These are phyloP conservation scores for Alnus glutinosa DNA, from an alignment of 306 rosid species.

Conservation along the genomic window DNA sequence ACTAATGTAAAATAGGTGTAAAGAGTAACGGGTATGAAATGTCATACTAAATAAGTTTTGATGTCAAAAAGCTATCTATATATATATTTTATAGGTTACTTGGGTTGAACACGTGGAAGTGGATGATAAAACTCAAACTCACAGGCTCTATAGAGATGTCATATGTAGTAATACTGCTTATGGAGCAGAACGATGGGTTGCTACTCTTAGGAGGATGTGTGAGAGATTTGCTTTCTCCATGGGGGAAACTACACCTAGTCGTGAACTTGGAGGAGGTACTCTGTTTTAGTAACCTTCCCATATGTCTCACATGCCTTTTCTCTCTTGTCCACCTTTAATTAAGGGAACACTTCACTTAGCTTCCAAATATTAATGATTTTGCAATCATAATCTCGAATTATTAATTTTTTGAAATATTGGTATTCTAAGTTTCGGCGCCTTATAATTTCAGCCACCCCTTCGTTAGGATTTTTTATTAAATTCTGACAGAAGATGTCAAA, in stretches of 20 bases:
- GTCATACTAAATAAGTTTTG: too few species aligned
- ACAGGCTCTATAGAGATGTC: slow-evolving; percentile 47
- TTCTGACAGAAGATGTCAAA: too few species aligned
- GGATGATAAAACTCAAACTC: slow-evolving; percentile 49
- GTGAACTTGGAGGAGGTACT: slow-evolving; percentile 44
- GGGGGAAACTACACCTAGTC: slow-evolving; percentile 11
- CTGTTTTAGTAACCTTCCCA: neutral
- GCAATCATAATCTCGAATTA: too few species aligned
- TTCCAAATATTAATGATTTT: too few species aligned
- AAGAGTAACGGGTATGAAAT: too few species aligned
- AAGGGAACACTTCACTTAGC: too few species aligned
- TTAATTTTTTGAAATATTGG: too few species aligned
- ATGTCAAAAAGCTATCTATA: too few species aligned
- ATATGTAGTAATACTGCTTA: slow-evolving; percentile 39
- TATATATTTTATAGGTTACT: slow-evolving; percentile 41
- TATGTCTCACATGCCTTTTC: neutral
- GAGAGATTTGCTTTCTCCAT: slow-evolving; percentile 40
- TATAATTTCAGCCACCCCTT: too few species aligned
- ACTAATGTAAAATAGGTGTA: too few species aligned
- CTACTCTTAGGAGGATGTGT: slow-evolving; percentile 65
- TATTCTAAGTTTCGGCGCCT: too few species aligned
- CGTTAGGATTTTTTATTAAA: too few species aligned
- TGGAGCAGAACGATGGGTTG: slow-evolving; percentile 75
- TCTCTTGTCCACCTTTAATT: neutral
- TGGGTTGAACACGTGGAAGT: slow-evolving; percentile 84